Conservation (phyloP, 139 green algal genomes). For the Chlamydomonas schloesseri region DNA sequence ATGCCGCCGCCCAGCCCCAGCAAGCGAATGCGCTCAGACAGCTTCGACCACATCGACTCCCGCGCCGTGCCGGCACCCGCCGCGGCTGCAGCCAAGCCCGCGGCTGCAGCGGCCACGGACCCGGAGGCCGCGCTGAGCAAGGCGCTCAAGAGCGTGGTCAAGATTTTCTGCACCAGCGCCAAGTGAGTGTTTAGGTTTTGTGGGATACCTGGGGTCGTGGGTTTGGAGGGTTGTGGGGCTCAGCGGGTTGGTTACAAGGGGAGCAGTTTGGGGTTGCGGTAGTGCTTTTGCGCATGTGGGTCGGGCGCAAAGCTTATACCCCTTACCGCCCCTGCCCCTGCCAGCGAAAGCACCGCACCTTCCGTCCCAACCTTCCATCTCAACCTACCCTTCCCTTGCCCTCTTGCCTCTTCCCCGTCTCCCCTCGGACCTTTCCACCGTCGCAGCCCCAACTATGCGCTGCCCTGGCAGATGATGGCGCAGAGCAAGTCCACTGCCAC, state of each 20-base stretch:
- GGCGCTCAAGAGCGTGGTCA: slow-evolving; percentile 58
- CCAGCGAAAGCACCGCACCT: too few relatives aligned
- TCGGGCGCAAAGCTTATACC: too few relatives aligned
- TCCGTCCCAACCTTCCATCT: too few relatives aligned
- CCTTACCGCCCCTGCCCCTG: too few relatives aligned
- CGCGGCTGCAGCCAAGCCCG: background rate
- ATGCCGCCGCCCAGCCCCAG: slow-evolving; percentile 9
- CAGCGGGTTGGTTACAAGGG: too few relatives aligned
- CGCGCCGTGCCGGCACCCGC: background rate
- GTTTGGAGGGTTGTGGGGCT: too few relatives aligned
- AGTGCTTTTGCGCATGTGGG: background rate
- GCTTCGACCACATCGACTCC: background rate
- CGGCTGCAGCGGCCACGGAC: too few relatives aligned
- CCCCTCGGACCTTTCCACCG: background rate
- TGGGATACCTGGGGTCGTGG: background rate
- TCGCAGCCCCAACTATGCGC: slow-evolving; percentile 78
- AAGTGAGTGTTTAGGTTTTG: slow-evolving; percentile 22
- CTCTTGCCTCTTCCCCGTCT: background rate
- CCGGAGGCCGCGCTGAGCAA: slow-evolving; percentile 32
- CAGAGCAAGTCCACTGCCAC: slow-evolving; percentile 69
- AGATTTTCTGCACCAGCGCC: slow-evolving; percentile 63
- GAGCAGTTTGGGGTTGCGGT: too few relatives aligned
- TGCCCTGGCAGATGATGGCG: slow-evolving; percentile 83
- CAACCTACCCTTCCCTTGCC: background rate
- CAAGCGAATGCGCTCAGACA: slow-evolving; percentile 19